phyloP scores from a whole-genome alignment of 306 rosid species.

The Casuarina glauca region DNA sequence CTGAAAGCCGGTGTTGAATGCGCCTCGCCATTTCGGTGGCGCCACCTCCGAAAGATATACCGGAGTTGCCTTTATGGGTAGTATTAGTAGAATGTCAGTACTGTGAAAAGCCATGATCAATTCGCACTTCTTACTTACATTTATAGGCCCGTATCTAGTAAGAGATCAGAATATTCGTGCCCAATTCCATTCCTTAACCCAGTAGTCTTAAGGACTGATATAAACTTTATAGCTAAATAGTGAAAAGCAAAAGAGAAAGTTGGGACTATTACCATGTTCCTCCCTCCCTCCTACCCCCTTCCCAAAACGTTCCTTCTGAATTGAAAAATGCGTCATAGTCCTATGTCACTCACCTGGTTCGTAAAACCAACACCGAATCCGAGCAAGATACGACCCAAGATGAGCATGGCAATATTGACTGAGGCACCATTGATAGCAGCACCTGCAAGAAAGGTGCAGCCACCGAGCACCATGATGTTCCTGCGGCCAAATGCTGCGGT shows the following conservation, averaged over 20 bases:
- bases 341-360: conserved; percentile 49
- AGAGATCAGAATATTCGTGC: no score
- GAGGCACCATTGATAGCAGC: conserved; percentile 66
- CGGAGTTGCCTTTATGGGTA: conserved; percentile 52
- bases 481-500: conserved; percentile 40
- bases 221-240: no score
- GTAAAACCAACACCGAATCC: conserved; percentile 79
- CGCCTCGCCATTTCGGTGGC: conserved; percentile 74
- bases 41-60: conserved; percentile 76
- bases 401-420: conserved; percentile 60
- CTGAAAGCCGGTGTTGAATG: conserved; percentile 71
- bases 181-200: no score
- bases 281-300: no score
- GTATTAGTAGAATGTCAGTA: not conserved
- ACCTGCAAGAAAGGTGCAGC: conserved; percentile 51
- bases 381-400: conserved; percentile 68
- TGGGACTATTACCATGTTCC: no score
- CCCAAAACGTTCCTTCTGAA: no score
- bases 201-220: no score
- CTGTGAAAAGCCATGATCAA: no score
- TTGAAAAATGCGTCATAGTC: no score
- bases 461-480: conserved; percentile 62
- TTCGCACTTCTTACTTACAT: no score
- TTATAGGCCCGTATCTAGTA: no score
- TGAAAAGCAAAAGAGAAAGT: no score